Conservation (phyloP, 2,329 filamentous ascomycete species). For the Fusarium marasasianum region DNA sequence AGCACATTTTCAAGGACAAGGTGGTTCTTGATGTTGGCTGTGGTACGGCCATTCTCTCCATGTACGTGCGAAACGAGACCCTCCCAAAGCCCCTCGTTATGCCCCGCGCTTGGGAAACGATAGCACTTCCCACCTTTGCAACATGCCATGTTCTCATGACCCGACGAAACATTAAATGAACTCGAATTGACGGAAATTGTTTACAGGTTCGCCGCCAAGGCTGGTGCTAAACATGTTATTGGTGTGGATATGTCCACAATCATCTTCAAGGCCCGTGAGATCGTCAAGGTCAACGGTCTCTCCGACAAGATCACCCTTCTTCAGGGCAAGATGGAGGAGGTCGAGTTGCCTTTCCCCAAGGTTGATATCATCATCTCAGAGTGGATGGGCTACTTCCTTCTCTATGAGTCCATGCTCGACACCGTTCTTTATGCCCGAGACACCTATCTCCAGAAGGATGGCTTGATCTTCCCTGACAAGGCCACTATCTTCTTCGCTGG, state of each 20-base stretch:
- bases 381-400: constrained; percentile 99
- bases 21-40: constrained; percentile 96
- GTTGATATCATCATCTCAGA: constrained; percentile 99
- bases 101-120: constrained; percentile 28
- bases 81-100: constrained; percentile 14
- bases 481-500: constrained; percentile 96
- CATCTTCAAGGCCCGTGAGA: constrained; percentile 97
- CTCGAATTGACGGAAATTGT: constrained; percentile 8
- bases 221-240: constrained; percentile 97
- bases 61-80: constrained; percentile 67
- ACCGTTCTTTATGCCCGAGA: constrained; percentile 97
- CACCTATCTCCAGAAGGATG: constrained; percentile 85
- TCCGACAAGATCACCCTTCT: constrained; percentile 95
- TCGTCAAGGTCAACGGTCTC: constrained; percentile 91
- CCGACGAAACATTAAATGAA: background rate
- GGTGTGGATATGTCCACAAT: constrained; percentile 99
- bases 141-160: background rate
- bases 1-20: constrained; percentile 85
- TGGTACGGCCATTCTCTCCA: constrained; percentile 97
- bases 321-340: constrained; percentile 99
- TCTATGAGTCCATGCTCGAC: constrained; percentile 99
- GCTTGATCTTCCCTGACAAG: constrained; percentile 98
- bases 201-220: constrained; percentile 91
- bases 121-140: background rate
- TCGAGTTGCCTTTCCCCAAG: constrained; percentile 89